Base-by-base conservation (phyloP, 116 monocot genomes). In the Posidonia oceanica region DNA sequence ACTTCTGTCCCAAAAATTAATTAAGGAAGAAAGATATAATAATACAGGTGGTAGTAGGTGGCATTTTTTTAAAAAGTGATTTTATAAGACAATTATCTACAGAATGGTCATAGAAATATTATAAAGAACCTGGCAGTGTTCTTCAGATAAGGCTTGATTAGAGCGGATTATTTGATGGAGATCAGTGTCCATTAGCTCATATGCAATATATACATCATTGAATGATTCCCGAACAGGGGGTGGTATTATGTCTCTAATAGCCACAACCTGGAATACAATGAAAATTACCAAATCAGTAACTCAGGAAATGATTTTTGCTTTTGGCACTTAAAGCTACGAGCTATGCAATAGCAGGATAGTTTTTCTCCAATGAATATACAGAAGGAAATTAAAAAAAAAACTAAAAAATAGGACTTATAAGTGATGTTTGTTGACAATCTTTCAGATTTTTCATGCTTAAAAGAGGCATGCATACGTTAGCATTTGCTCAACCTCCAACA, bases 81-180 rank as follows among this genome's bases (percentile, higher is more conserved):
- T 48, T 48, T 7, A 48, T 48, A 48, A 7, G 12, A 7, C 48
- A 48, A 48, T 48, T 48, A 48, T 48, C 48, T 12, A 7, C 48
- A 48, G 8, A 48, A 10, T 7, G 48, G 48, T 48, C 48, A 48
- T 12, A 48, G 48, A 48, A 48, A 48, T 48, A 22, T 60, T 22
- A 23, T 36, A 17, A 17, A 63, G 55, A 67, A 85, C 89, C 89
- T 90, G 86, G 61, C 90, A 90, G 44, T 86, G 90, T 39, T 90
- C 90, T 74, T 90, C 90, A 18, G 84, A 84, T 59, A 90, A 76
- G 48, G 73, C 79, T 80, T 90, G 90, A 76, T 86, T 86, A 63
- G 90, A 90, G 39, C 82, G 77, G 53, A 90, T 86, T 54, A 90
- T 86, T 66, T 90, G 83, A 74, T 83, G 80, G 57, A 80, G 80